Evolutionary conservation across 2,329 filamentous ascomycete genomes (phyloP).

Genomic region (Colletotrichum simmondsii): DNA sequence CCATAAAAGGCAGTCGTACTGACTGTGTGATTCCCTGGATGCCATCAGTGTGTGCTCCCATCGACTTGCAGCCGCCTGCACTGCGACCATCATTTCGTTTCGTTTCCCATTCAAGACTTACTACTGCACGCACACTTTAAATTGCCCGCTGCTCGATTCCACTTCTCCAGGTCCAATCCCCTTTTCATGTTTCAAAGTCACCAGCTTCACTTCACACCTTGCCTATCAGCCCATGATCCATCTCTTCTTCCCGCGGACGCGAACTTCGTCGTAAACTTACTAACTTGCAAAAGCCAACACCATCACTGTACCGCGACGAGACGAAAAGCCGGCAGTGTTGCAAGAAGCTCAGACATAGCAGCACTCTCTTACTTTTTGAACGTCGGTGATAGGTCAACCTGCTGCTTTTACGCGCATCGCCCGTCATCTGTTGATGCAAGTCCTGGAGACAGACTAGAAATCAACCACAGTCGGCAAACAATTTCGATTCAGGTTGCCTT

Average conservation of each 20-base stretch:
- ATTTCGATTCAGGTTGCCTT: not conserved
- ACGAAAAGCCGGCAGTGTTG: not conserved
- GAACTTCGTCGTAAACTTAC: not conserved
- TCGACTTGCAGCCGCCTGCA: slow-evolving; percentile 20
- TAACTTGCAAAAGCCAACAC: not conserved
- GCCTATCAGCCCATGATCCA: not conserved
- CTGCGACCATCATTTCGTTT: slow-evolving; percentile 24
- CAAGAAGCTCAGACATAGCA: not conserved
- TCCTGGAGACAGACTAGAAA: not conserved
- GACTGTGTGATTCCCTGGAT: slow-evolving; percentile 13
- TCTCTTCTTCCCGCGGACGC: not conserved
- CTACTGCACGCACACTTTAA: slow-evolving; percentile 24
- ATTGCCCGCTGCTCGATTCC: slow-evolving; percentile 23
- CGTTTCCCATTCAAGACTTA: slow-evolving; percentile 18
- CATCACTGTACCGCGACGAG: not conserved
- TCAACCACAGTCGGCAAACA: not conserved
- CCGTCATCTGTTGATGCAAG: not conserved
- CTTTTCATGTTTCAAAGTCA: slow-evolving; percentile 20
- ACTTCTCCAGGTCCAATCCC: slow-evolving; percentile 1
- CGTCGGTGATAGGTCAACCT: not conserved
- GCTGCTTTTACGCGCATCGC: not conserved
- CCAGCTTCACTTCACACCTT: slow-evolving; percentile 17
- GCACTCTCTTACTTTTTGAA: not conserved
- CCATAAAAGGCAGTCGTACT: slow-evolving; percentile 26
- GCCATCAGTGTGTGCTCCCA: slow-evolving; percentile 14